Conservation (phyloP, 1,139 yeast genomes). For the Lodderomyces margitis region DNA sequence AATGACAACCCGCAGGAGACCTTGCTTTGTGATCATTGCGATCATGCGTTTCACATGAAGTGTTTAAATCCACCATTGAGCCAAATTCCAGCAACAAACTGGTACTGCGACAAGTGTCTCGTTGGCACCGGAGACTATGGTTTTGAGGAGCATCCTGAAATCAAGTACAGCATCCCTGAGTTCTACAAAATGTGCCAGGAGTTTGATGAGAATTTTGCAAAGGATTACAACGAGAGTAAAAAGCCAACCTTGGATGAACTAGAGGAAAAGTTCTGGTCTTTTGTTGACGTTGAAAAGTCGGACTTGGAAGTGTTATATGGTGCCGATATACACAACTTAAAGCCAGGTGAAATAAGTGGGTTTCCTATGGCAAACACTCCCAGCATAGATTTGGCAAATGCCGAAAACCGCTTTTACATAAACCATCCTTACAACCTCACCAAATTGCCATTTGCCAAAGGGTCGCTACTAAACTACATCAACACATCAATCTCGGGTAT, state of each 20-base stretch:
- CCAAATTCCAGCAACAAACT: slow-evolving; percentile 53
- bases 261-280: slow-evolving; percentile 63
- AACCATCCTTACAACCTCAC: slow-evolving; percentile 68
- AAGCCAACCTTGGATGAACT: slow-evolving; percentile 40
- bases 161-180: slow-evolving; percentile 56
- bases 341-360: slow-evolving; percentile 65
- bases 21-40: slow-evolving; percentile 72
- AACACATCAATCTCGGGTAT: slow-evolving; percentile 70
- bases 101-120: slow-evolving; percentile 83
- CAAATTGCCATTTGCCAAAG: slow-evolving; percentile 62
- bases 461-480: slow-evolving; percentile 60
- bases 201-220: slow-evolving; percentile 43
- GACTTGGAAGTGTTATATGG: slow-evolving; percentile 66
- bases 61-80: slow-evolving; percentile 58
- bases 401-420: slow-evolving; percentile 34
- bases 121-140: slow-evolving; percentile 89
- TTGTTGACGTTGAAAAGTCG: slow-evolving; percentile 43
- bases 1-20: slow-evolving; percentile 50
- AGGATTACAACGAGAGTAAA: slow-evolving; percentile 25
- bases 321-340: slow-evolving; percentile 68
- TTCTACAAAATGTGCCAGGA: slow-evolving; percentile 59
- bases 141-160: slow-evolving; percentile 66
- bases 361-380: slow-evolving; percentile 52
- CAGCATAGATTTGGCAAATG: slow-evolving; percentile 17
- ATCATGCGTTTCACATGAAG: slow-evolving; percentile 59